Evolutionary conservation across 805 yeast genomes (phyloP).

Genomic region (Candida sanyiensis): DNA sequence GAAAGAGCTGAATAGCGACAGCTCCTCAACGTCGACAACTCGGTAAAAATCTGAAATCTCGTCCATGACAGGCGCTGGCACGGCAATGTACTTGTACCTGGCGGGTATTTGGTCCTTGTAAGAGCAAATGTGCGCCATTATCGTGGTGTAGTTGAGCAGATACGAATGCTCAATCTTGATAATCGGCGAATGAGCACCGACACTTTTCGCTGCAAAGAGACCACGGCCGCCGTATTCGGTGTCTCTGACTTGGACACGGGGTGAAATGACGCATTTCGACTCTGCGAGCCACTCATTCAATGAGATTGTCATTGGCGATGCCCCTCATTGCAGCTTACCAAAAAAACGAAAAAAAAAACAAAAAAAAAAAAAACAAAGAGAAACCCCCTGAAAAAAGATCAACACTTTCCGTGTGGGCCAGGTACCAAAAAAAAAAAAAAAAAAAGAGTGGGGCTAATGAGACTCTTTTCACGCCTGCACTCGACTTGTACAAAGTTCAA

Average conservation of each 20-base stretch:
- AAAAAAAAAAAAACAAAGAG: too few species aligned
- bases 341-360: too few species aligned
- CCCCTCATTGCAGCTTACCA: too few species aligned
- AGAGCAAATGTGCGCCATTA: conserved; percentile 37
- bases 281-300: conserved; percentile 10
- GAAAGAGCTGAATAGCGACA: conserved; percentile 47
- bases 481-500: conserved; percentile 21
- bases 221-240: conserved; percentile 57
- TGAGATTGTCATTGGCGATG: not conserved
- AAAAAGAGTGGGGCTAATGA: too few species aligned
- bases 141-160: conserved; percentile 54
- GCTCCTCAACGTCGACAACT: conserved; percentile 22
- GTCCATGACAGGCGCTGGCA: conserved; percentile 11
- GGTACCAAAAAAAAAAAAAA: not conserved
- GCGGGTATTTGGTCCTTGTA: conserved; percentile 24
- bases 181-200: conserved; percentile 40
- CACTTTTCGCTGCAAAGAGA: conserved; percentile 36
- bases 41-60: conserved; percentile 16
- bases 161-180: conserved; percentile 52
- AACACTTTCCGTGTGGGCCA: not conserved
- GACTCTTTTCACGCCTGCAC: too few species aligned
- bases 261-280: conserved; percentile 21
- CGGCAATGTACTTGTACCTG: conserved; percentile 11
- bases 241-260: conserved; percentile 37
- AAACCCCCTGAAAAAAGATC: too few species aligned